Evolutionary conservation across 495 filamentous ascomycete species (phyloP), one percentile per base, ranked within the genome.

Genomic region (Melanomma pulvis-pyrius): DNA sequence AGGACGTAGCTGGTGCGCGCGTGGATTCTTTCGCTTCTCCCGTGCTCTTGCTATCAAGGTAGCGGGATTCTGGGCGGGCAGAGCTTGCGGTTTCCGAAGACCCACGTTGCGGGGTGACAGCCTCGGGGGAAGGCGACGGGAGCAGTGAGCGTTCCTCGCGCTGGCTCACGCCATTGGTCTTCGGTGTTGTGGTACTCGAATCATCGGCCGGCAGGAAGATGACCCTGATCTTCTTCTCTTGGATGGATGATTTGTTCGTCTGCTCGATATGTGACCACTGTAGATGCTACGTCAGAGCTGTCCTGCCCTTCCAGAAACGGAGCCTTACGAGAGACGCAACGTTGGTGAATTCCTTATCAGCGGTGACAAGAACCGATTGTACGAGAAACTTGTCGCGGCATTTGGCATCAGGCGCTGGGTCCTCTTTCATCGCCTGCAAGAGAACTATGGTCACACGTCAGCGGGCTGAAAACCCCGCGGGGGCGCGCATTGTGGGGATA

Each of bases 371-470:
- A 62, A 97, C 91, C 21, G 93, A 96, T 79, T 98, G 94, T 36
- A 98, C 96, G 52, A 98, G 85, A 77, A 98, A 98, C 80, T 98
- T 98, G 81, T 98, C 94, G 75, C 91, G 88, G 82, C 93, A 98
- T 73, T 91, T 91, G 41, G 88, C 89, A 73, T 96, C 93, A 32
- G 77, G 61, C 2, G 94, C 85, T 26, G 93, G 94, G 73, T 97
- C 92, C 72, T 92, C 87, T 80, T 96, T 97, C 96, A 98, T 96
- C 22, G 93, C 92, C 80, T 98, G 94, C 26, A 98, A 85, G 39
- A 98, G 85, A 21, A 98, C 94, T 97, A 73, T 54, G 48, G 47
- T 51, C 50, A 51, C 49, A 50, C 44, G 30, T 65, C 50, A 77
- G 70, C 48, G 58, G 52, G 51, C 47, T 71, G 64, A 50, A 21